Percentiles rank a stretch among this genome's conserved stretches.
Evolutionary conservation across 2,329 filamentous ascomycete species (phyloP).

Genomic region (Hymenoscyphus albidus): DNA sequence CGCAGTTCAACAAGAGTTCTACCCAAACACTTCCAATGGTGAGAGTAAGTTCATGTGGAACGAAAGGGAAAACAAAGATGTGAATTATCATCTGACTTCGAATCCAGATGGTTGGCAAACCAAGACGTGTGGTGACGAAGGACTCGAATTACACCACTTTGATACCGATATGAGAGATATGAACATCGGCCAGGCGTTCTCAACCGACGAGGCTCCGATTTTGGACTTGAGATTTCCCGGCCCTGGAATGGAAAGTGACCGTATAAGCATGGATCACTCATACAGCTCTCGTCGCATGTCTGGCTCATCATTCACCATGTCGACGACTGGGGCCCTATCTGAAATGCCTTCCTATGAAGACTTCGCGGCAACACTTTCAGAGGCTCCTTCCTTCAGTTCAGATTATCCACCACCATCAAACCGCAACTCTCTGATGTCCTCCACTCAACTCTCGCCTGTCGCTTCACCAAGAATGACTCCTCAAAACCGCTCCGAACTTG

Average conservation of each 20-base stretch:
- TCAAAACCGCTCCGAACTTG: constrained; percentile 57
- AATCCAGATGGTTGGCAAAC: constrained; percentile 47
- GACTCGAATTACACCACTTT: constrained; percentile 51
- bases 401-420: constrained; percentile 66
- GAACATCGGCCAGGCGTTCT: constrained; percentile 59
- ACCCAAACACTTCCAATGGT: constrained; percentile 47
- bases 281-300: constrained; percentile 61
- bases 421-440: constrained; percentile 66
- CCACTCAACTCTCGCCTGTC: constrained; percentile 68
- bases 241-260: constrained; percentile 47
- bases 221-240: constrained; percentile 54
- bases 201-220: constrained; percentile 60
- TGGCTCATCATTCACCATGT: constrained; percentile 70
- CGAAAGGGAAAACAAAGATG: constrained; percentile 17
- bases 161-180: constrained; percentile 57
- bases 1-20: constrained; percentile 56
- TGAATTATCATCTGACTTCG: constrained; percentile 24
- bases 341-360: constrained; percentile 71
- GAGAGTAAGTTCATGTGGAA: constrained; percentile 41
- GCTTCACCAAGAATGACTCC: constrained; percentile 65
- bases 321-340: constrained; percentile 60
- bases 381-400: constrained; percentile 62
- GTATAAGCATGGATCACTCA: constrained; percentile 48
- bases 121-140: constrained; percentile 53
- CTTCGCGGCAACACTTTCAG: constrained; percentile 61